Conservation (phyloP, 1,139 yeast genomes). For the Geotrichum restrictum region DNA sequence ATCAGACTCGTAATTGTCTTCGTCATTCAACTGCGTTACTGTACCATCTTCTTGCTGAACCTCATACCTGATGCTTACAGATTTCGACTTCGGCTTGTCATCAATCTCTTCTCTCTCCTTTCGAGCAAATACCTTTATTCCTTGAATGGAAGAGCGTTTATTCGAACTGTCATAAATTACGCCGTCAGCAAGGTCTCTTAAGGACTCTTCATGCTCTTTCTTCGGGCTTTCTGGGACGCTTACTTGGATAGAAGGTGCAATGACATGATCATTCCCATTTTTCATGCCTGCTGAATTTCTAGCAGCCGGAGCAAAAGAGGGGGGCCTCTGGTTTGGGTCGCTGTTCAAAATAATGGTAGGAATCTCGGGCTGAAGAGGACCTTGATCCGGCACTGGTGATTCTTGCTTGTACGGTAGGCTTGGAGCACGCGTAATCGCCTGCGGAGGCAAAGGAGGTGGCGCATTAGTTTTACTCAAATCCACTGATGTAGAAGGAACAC, state of each 20-base stretch:
- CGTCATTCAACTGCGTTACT: neutral
- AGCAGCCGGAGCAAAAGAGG: slow-evolving; percentile 2
- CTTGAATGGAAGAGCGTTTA: slow-evolving; percentile 19
- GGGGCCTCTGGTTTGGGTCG: slow-evolving; percentile 11
- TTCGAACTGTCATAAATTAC: slow-evolving; percentile 4
- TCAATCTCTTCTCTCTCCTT: slow-evolving; percentile 1
- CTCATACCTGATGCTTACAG: slow-evolving; percentile 6
- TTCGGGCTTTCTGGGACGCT: neutral
- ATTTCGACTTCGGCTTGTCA: neutral
- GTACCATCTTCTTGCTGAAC: slow-evolving; percentile 8
- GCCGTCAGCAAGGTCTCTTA: slow-evolving; percentile 7
- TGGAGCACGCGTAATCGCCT: neutral
- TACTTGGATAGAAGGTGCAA: neutral
- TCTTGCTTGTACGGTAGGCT: slow-evolving; percentile 1
- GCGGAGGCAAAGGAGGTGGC: neutral
- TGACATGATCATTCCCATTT: no score
- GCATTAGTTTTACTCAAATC: no score
- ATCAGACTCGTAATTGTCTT: neutral
- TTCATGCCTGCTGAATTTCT: neutral
- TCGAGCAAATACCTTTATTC: slow-evolving; percentile 18
- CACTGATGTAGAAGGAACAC: no score
- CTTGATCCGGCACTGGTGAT: neutral
- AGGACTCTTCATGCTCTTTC: neutral
- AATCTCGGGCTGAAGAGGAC: slow-evolving; percentile 1
- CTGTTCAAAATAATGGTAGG: slow-evolving; percentile 14